phyloP scores from a whole-genome alignment of 768 basidiomycete species.

The Astraeus odoratus region DNA sequence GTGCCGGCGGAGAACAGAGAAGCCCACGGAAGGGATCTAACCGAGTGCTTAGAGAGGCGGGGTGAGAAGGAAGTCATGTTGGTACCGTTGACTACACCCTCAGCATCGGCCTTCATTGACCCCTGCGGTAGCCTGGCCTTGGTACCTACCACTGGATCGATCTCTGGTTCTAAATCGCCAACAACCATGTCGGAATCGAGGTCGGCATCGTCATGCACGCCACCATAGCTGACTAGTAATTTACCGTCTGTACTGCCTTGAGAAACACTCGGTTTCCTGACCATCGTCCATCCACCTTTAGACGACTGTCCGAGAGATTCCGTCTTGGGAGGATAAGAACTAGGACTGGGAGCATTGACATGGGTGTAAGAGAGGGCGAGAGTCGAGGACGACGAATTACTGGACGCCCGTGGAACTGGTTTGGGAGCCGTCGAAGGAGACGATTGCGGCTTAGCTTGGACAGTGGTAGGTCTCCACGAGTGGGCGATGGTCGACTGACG shows the following conservation, averaged over 20 bases:
- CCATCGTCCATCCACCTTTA: constrained; percentile 75
- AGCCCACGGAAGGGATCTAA: constrained; percentile 57
- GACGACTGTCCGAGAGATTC: constrained; percentile 29
- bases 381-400: constrained; percentile 55
- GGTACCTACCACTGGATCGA: constrained; percentile 22
- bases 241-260: constrained; percentile 19
- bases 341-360: constrained; percentile 63
- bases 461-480: constrained; percentile 33
- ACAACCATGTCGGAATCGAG: constrained; percentile 73
- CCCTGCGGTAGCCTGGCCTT: constrained; percentile 42
- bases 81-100: constrained; percentile 73
- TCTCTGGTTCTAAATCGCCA: constrained; percentile 65
- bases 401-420: constrained; percentile 43
- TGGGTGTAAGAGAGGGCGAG: constrained; percentile 80
- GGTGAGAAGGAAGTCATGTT: constrained; percentile 9
- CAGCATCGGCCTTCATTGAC: constrained; percentile 57
- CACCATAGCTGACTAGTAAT: constrained; percentile 12
- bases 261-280: constrained; percentile 37
- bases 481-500: constrained; percentile 46
- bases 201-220: constrained; percentile 45
- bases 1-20: constrained; percentile 28
- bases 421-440: constrained; percentile 42
- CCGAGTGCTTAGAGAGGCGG: constrained; percentile 25
- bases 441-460: constrained; percentile 17
- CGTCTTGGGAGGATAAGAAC: constrained; percentile 61